phyloP scores from a whole-genome alignment of 768 basidiomycete genomes.

The Russula sp. region DNA sequence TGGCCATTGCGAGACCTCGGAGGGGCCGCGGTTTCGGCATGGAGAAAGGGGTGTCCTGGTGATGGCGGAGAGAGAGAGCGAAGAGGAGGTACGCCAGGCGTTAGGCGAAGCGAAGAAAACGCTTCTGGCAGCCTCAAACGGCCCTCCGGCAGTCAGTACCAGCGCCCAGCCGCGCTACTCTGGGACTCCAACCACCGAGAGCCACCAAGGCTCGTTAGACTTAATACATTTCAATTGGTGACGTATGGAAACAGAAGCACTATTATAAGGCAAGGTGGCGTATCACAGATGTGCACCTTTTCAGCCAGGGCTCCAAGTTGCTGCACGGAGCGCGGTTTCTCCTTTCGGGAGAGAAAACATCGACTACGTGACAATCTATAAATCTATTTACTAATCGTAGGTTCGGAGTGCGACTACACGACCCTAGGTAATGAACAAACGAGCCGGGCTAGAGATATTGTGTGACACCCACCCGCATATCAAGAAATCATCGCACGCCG shows the following conservation, averaged over 20 bases:
- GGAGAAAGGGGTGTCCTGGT: not conserved
- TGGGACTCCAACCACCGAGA: not conserved
- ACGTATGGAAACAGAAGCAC: not conserved
- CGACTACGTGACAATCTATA: not conserved
- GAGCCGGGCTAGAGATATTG: not conserved
- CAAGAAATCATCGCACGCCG: conserved; percentile 34
- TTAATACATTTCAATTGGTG: not conserved
- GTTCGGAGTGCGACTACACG: not conserved
- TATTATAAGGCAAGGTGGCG: not conserved
- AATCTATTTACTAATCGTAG: not conserved
- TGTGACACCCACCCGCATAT: not conserved
- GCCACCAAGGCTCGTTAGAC: not conserved
- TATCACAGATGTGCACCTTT: not conserved
- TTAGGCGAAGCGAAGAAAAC: not conserved
- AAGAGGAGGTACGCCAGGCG: not conserved
- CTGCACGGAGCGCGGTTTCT: too few species aligned
- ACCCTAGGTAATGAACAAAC: not conserved
- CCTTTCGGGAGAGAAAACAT: not conserved
- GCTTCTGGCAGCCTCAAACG: not conserved
- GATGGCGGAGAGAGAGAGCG: not conserved
- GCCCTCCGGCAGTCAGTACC: not conserved
- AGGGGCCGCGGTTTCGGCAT: conserved; percentile 57
- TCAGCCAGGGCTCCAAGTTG: not conserved
- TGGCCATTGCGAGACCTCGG: conserved; percentile 42
- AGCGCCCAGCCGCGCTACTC: not conserved